Evolutionary conservation across 768 basidiomycete genomes (phyloP).

Genomic region (Tephrocybe sp.): DNA sequence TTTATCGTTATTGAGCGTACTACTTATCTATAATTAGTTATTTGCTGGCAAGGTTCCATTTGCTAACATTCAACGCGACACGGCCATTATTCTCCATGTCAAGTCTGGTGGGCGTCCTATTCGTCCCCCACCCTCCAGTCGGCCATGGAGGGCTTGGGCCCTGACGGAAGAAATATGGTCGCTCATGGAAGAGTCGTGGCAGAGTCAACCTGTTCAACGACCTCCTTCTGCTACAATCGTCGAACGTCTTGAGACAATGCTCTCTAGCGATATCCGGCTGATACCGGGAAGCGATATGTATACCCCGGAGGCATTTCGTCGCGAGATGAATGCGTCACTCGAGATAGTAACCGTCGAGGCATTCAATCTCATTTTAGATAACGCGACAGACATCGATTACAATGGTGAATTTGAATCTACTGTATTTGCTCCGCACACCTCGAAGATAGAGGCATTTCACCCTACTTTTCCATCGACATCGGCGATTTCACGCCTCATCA

Average conservation of each 20-base stretch:
- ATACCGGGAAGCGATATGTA: not conserved
- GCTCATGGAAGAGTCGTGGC: slow-evolving; percentile 4
- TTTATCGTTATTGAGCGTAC: not conserved
- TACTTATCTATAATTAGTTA: not conserved
- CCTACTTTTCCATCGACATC: too few species aligned
- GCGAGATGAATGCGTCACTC: not conserved
- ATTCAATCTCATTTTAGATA: too few species aligned
- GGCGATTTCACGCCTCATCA: too few species aligned
- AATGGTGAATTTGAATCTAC: too few species aligned
- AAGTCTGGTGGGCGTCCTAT: not conserved
- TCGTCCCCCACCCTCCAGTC: not conserved
- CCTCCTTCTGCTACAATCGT: not conserved
- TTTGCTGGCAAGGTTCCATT: not conserved
- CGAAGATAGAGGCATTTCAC: too few species aligned
- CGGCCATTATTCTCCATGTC: not conserved
- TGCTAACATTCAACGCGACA: not conserved
- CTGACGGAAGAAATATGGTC: slow-evolving; percentile 3
- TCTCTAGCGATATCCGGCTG: not conserved
- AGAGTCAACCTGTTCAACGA: not conserved
- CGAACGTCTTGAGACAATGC: not conserved
- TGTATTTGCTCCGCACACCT: too few species aligned
- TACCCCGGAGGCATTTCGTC: not conserved
- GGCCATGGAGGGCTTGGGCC: not conserved
- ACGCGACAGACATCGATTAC: too few species aligned
- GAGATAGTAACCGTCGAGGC: too few species aligned